Base-by-base conservation (phyloP, 331 rosid species). In the Phaseolus coccineus region DNA sequence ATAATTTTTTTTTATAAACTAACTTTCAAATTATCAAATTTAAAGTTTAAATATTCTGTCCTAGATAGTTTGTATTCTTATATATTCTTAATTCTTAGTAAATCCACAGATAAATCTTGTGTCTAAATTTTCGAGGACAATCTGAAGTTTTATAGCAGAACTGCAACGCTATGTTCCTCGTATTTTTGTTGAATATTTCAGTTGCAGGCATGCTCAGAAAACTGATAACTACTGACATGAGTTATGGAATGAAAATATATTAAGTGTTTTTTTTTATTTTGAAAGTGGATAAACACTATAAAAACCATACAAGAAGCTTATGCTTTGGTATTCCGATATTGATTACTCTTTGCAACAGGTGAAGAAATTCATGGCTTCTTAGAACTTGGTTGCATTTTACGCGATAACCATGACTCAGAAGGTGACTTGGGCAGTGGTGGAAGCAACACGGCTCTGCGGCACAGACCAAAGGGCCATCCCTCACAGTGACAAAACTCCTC, bases 391-490 rank as follows among this genome's bases (percentile, higher is more conserved):
- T 71, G 84, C 59, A 82, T 76, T 71, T 90, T 83, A 72, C 82
- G 84, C 90, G 97, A 91, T 53, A 85, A 65, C 97, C 97, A 93
- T 15, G 98, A 84, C 50, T 91, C 93, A 28, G 91, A 81, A 11
- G 98, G 96, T 5, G 98, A 89, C 79, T 93, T 93, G 27, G 98
- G 97, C 53, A 91, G 73, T 10, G 95, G 98, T 6, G 97, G 98
- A 76, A 93, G 95, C 30, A 91, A 82, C 71, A 89, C 81, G 47
- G 91, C 93, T 87, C 71, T 89, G 67, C 95, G 87, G 57, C 92
- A 87, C 4, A 93, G 93, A 28, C 97, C 98, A 56, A 93, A 93
- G 1, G 98, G 97, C 98, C 98, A 93, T 2, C 98, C 98, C 40
- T 90, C 82, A 31, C 94, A 92, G 40, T 92, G 93, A 74, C 90